Percentiles rank a stretch among this genome's conserved stretches.
Conservation (phyloP, 2,329 filamentous ascomycete species). For the Bipolaris gigantea region DNA sequence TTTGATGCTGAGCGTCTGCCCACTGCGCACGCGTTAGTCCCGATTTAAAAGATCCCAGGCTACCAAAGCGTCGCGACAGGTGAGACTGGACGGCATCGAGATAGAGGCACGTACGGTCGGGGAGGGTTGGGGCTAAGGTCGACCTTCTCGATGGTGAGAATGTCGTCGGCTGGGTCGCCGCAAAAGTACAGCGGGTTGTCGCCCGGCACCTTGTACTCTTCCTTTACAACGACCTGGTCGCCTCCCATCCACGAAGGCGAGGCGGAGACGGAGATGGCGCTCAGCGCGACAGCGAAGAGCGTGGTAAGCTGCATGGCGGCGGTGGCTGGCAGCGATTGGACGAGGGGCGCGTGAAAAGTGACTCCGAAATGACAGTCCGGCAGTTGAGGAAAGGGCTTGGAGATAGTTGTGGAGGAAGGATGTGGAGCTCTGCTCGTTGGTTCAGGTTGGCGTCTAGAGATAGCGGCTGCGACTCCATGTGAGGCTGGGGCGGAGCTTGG, state of each 20-base stretch:
- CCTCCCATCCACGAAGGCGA: slow-evolving; percentile 48
- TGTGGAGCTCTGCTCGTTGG: slow-evolving; percentile 12
- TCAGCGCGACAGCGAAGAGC: slow-evolving; percentile 48
- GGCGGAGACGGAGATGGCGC: slow-evolving; percentile 48
- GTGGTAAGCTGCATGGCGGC: slow-evolving; percentile 41
- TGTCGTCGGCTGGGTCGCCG: slow-evolving; percentile 66
- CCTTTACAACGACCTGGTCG: slow-evolving; percentile 53
- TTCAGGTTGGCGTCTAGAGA: slow-evolving; percentile 11
- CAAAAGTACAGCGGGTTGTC: slow-evolving; percentile 86
- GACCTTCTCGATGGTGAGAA: slow-evolving; percentile 76
- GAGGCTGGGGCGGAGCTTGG: slow-evolving; percentile 10
- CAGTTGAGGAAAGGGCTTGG: background rate
- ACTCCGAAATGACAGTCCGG: background rate
- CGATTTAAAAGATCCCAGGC: background rate
- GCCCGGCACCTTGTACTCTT: slow-evolving; percentile 71
- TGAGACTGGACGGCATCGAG: background rate
- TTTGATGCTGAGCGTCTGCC: slow-evolving; percentile 73
- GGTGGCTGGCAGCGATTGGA: background rate
- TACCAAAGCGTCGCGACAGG: background rate
- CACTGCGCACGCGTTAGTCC: slow-evolving; percentile 57
- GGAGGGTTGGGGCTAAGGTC: slow-evolving; percentile 87
- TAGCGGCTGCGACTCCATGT: slow-evolving; percentile 5
- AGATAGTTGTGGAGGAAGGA: background rate
- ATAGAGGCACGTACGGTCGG: slow-evolving; percentile 64
- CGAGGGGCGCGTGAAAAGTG: background rate